Evolutionary conservation across 1,284 basidiomycete genomes (phyloP).

Genomic region (Coniferiporia sulphurascens): DNA sequence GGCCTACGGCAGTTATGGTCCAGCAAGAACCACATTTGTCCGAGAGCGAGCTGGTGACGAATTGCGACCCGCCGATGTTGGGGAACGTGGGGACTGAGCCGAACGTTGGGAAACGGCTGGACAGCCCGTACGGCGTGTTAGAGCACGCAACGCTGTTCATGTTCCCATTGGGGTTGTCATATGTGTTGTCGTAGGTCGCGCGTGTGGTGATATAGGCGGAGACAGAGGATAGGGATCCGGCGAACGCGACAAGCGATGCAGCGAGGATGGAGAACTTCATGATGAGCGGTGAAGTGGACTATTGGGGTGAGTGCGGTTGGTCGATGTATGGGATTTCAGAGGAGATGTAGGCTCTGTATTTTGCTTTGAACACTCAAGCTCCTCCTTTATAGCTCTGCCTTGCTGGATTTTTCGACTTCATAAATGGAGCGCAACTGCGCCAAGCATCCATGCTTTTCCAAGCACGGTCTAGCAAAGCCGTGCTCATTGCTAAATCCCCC

Average conservation of each 20-base stretch:
- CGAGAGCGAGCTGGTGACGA: slow-evolving; percentile 38
- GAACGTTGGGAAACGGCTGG: slow-evolving; percentile 41
- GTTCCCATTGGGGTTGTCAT: slow-evolving; percentile 33
- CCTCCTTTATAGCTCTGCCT: too few species aligned
- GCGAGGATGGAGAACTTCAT: slow-evolving; percentile 9
- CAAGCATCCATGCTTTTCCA: too few species aligned
- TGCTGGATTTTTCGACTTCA: neutral
- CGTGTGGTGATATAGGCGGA: slow-evolving; percentile 22
- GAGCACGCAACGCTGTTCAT: slow-evolving; percentile 43
- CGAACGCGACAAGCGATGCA: slow-evolving; percentile 21
- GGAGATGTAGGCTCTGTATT: too few species aligned
- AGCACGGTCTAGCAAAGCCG: too few species aligned
- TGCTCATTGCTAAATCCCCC: too few species aligned
- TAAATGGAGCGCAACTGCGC: too few species aligned
- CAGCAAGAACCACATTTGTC: slow-evolving; percentile 43
- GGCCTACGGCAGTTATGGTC: slow-evolving; percentile 27
- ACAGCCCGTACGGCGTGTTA: slow-evolving; percentile 40
- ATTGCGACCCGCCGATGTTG: slow-evolving; percentile 40
- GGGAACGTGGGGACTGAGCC: slow-evolving; percentile 44
- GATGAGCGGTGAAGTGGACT: too few species aligned
- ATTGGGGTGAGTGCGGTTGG: too few species aligned
- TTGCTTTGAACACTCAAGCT: too few species aligned
- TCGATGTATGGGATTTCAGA: too few species aligned
- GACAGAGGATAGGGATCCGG: neutral
- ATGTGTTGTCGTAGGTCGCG: slow-evolving; percentile 37